These are phyloP conservation scores for Aspergillus spinulosporus DNA, from an alignment of 2,329 filamentous ascomycete species.

Conservation along the genomic window DNA sequence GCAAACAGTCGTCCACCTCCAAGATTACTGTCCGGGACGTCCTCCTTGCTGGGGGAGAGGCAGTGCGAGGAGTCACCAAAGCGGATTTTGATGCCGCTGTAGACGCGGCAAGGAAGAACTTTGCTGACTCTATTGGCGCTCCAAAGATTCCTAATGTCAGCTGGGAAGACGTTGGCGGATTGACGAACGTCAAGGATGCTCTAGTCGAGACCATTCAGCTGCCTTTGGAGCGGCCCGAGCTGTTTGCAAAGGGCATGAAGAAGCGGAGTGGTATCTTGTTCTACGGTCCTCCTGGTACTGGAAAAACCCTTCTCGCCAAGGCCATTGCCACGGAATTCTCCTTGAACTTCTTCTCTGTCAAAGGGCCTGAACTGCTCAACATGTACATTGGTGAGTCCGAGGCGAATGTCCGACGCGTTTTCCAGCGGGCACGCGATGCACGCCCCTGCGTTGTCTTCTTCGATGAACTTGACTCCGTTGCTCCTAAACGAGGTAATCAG, in stretches of 20 bases:
- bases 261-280: slow-evolving; percentile 98
- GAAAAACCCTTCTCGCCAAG: slow-evolving; percentile 99
- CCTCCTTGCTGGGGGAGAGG: slow-evolving; percentile 80
- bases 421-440: slow-evolving; percentile 96
- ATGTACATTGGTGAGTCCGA: slow-evolving; percentile 99
- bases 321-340: slow-evolving; percentile 98
- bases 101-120: slow-evolving; percentile 94
- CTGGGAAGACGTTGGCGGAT: slow-evolving; percentile 93
- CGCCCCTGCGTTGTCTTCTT: slow-evolving; percentile 98
- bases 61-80: slow-evolving; percentile 74
- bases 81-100: slow-evolving; percentile 90
- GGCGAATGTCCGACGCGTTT: slow-evolving; percentile 98
- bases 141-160: slow-evolving; percentile 97
- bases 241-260: slow-evolving; percentile 97
- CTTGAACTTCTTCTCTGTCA: slow-evolving; percentile 99
- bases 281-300: slow-evolving; percentile 97
- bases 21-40: slow-evolving; percentile 73
- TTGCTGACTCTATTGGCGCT: slow-evolving; percentile 93
- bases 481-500: slow-evolving; percentile 94
- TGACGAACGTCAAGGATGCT: slow-evolving; percentile 94
- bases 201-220: slow-evolving; percentile 95
- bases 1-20: slow-evolving; percentile 28
- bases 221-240: slow-evolving; percentile 83
- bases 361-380: slow-evolving; percentile 94
- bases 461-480: slow-evolving; percentile 95